Evolutionary conservation across 108 stramenopile species (phyloP), one percentile per base, ranked within the genome.

Genomic region (Nitzschia putrida): DNA sequence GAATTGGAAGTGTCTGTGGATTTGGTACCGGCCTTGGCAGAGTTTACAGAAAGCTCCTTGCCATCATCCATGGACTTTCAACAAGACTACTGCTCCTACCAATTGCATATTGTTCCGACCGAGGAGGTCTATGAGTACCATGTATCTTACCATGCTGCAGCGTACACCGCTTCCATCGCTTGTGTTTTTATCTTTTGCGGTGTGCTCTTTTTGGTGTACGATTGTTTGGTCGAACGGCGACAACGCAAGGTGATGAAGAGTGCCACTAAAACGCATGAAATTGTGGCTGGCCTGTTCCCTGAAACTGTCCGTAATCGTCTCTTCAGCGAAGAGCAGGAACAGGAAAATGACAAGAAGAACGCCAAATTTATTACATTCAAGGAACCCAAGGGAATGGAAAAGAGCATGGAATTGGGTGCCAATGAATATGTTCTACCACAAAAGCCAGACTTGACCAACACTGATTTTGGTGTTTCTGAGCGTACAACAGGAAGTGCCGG

Each of bases 161-260:
- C 82, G 3, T 84, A 74, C 44, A 79, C 88, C 0, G 58, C 26
- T 0, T 73, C 56, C 0, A 69, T 69, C 20, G 76, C 73, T 0
- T 49, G 73, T 1, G 84, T 88, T 0, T 88, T 88, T 52, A 21
- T 70, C 47, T 70, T 69, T 38, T 56, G 59, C 11, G 20, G 53
- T 6, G 8, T 64, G 12, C 43, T 67, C 24, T 76, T 76, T 66
- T n/a, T 69, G 8, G 43, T 53, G 39, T 76, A 76, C 34, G 75
- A 76, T 39, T 54, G n/a, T 3, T 38, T 70, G 20, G 75, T 76
- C 20, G 40, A 63, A 29, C 43, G 53, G 23, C 59, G 75, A 8
- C 75, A 76, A 40, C 56, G 22, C 13, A 34, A 47, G 51, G 60
- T 74, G 7, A 42, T 66, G 42, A 43, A 68, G 21, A 44, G 24